A percentile compares a stretch with the other conserved stretches of the same genome.
Evolutionary conservation across 1,284 basidiomycete species (phyloP).

Genomic region (Naganishia sp.): DNA sequence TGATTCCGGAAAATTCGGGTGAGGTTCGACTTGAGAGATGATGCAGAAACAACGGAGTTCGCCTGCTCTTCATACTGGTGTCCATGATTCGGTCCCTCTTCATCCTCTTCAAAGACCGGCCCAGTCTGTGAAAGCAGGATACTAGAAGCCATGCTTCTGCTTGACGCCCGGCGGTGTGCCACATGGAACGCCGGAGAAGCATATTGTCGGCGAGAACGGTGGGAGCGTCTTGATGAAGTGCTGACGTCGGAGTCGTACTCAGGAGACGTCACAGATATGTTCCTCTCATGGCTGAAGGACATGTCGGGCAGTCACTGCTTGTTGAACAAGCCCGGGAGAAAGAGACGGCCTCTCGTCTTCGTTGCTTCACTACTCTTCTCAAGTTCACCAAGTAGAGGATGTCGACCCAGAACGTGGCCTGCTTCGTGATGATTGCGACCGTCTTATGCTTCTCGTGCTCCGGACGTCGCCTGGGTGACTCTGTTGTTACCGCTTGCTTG

Average conservation of each 20-base stretch:
- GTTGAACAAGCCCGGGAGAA: no score
- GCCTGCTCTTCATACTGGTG: background rate
- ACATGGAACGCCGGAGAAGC: background rate
- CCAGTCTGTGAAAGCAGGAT: no score
- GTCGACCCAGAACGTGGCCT: no score
- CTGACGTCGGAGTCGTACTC: conserved; percentile 21
- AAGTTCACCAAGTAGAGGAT: no score
- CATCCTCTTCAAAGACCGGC: background rate
- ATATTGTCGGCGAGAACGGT: conserved; percentile 3
- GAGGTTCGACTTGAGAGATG: background rate
- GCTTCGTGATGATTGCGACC: no score
- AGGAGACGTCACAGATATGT: background rate
- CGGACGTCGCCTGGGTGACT: no score
- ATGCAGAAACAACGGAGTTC: background rate
- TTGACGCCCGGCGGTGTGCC: conserved; percentile 4
- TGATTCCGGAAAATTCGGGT: conserved; percentile 4
- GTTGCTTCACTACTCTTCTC: no score
- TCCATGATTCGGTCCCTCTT: conserved; percentile 2
- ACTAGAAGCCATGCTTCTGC: background rate
- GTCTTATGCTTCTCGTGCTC: no score
- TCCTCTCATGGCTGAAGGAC: conserved; percentile 1
- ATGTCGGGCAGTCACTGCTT: no score
- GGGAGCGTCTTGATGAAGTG: conserved; percentile 1
- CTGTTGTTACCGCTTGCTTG: no score
- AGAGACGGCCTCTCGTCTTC: no score